phyloP scores from a whole-genome alignment of 2,329 filamentous ascomycete species.

The Aspergillus ibericus region DNA sequence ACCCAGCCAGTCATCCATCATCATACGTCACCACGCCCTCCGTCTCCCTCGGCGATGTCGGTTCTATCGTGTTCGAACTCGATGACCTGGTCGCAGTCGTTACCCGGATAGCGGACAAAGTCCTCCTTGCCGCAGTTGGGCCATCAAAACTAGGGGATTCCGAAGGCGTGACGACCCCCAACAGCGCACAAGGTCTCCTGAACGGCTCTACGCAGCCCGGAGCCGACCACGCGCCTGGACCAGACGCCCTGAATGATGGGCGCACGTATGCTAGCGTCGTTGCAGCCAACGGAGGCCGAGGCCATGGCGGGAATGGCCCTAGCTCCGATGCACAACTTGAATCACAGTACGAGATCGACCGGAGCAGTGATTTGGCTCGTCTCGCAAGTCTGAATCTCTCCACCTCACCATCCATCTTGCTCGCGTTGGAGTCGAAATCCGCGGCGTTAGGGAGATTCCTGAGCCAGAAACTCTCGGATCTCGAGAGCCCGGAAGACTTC shows the following conservation, averaged over 20 bases:
- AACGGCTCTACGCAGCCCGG: not conserved
- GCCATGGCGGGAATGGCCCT: conserved; percentile 9
- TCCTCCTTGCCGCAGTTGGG: conserved; percentile 44
- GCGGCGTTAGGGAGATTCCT: conserved; percentile 43
- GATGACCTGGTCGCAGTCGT: conserved; percentile 44
- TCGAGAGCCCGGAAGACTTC: conserved; percentile 46
- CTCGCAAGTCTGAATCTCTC: conserved; percentile 41
- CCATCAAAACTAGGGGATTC: conserved; percentile 31
- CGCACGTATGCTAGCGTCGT: conserved; percentile 1
- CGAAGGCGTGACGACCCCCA: conserved; percentile 12
- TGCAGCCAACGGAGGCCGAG: not conserved
- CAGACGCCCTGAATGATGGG: not conserved
- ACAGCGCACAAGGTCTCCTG: not conserved
- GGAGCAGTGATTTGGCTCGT: conserved; percentile 40
- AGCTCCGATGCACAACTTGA: conserved; percentile 31
- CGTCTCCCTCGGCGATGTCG: conserved; percentile 44
- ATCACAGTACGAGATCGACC: conserved; percentile 42
- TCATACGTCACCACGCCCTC: conserved; percentile 45
- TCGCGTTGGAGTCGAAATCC: conserved; percentile 45
- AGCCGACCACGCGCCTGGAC: not conserved
- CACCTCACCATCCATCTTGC: conserved; percentile 39
- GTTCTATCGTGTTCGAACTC: conserved; percentile 46
- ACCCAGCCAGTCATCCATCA: conserved; percentile 44
- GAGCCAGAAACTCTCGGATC: conserved; percentile 40
- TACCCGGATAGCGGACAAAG: conserved; percentile 44